Evolutionary conservation across 2,329 filamentous ascomycete species (phyloP).

Genomic region (Nemania sp.): DNA sequence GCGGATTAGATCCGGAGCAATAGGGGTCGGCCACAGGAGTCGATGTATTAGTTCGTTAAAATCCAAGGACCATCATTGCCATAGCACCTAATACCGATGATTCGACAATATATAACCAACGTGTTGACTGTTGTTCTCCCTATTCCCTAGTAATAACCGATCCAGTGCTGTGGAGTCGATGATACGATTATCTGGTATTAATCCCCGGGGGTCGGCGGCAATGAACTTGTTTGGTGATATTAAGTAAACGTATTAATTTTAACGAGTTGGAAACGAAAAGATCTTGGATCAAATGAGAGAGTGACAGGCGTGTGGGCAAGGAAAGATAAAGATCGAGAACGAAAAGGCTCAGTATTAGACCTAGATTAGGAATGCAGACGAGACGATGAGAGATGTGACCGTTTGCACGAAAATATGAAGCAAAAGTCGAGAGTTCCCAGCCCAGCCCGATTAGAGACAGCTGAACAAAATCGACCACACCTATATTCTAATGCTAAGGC

Average conservation of each 20-base stretch:
- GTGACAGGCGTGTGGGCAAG: conserved; percentile 36
- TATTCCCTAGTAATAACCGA: conserved; percentile 18
- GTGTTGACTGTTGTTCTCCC: conserved; percentile 23
- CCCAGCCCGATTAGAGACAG: conserved; percentile 42
- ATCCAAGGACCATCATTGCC: conserved; percentile 41
- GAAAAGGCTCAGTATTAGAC: conserved; percentile 44
- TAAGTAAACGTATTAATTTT: conserved; percentile 36
- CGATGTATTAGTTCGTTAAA: conserved; percentile 33
- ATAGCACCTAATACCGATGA: conserved; percentile 41
- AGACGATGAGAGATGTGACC: conserved; percentile 41
- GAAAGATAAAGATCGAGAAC: conserved; percentile 34
- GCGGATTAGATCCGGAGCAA: conserved; percentile 30
- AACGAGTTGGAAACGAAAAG: conserved; percentile 28
- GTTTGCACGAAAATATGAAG: conserved; percentile 45
- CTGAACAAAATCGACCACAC: conserved; percentile 38
- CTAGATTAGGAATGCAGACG: conserved; percentile 40
- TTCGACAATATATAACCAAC: conserved; percentile 25
- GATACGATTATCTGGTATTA: conserved; percentile 20
- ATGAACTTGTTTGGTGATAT: conserved; percentile 33
- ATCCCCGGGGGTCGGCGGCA: conserved; percentile 12
- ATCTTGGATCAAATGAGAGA: conserved; percentile 36
- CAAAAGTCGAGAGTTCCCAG: conserved; percentile 43
- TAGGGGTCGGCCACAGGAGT: conserved; percentile 32
- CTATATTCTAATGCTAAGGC: conserved; percentile 44
- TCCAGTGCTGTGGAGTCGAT: conserved; percentile 29